Percentiles rank a stretch among this genome's conserved stretches.
Evolutionary conservation across 306 rosid species (phyloP).

Genomic region (Casuarina cunninghamiana): DNA sequence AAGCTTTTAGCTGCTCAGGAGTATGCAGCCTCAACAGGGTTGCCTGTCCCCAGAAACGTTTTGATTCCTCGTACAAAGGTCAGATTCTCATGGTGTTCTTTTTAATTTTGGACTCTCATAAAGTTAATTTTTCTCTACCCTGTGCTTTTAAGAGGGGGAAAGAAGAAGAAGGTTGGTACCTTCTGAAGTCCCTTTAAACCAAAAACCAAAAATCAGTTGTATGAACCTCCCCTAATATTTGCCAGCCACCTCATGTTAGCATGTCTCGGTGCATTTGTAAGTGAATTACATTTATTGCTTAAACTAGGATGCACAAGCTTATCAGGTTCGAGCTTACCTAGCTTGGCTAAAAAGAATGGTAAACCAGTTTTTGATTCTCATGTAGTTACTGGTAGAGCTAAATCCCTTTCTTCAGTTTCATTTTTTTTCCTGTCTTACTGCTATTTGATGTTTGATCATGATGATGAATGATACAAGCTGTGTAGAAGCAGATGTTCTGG

Average conservation of each 20-base stretch:
- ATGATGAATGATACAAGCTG: not conserved
- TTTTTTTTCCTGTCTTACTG: not conserved
- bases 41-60: constrained; percentile 81
- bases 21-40: constrained; percentile 70
- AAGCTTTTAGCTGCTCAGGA: constrained; percentile 90
- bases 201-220: not conserved
- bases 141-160: not conserved
- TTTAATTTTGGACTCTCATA: not conserved
- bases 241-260: not conserved
- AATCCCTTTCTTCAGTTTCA: not conserved
- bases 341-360: not conserved
- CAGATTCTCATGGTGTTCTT: constrained; percentile 5
- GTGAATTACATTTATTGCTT: not conserved
- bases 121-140: not conserved
- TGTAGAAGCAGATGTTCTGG: not conserved
- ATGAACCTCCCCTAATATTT: not conserved
- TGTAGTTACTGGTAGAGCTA: not conserved
- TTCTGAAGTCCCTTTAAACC: too few relatives aligned
- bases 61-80: constrained; percentile 98
- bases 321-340: not conserved
- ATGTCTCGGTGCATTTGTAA: not conserved
- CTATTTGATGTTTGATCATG: not conserved
- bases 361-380: not conserved
- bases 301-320: not conserved
- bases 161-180: too few relatives aligned